These are phyloP conservation scores for Pogostemon cablin DNA, from an alignment of 257 asterid species.

Conservation along the genomic window DNA sequence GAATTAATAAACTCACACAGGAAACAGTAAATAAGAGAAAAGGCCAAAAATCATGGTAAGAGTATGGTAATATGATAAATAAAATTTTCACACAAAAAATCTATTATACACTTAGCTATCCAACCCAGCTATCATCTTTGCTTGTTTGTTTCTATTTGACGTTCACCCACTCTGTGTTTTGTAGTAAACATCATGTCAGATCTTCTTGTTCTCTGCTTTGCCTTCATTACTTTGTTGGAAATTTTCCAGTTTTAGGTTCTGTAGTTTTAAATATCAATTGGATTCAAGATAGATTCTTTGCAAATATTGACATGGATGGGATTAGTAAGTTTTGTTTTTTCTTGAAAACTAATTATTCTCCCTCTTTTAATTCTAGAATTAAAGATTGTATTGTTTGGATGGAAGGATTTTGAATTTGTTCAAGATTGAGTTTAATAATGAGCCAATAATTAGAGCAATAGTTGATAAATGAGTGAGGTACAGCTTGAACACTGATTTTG, in stretches of 20 bases:
- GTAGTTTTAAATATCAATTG: not conserved
- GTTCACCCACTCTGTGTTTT: not conserved
- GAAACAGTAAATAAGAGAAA: not conserved
- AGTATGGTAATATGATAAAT: not conserved
- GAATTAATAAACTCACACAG: not conserved
- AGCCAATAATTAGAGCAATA: not conserved
- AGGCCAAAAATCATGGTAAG: conserved; percentile 8
- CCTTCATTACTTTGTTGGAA: conserved; percentile 9
- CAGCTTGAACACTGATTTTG: conserved; percentile 19
- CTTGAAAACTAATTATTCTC: not conserved
- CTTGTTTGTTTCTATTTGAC: conserved; percentile 14
- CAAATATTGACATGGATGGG: not conserved
- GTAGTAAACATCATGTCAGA: conserved; percentile 8
- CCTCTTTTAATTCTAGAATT: not conserved
- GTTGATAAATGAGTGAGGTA: not conserved
- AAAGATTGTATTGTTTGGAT: not conserved
- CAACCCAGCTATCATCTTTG: not conserved
- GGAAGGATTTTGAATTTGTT: not conserved
- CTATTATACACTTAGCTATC: not conserved
- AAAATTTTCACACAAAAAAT: conserved; percentile 9
- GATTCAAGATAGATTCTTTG: not conserved
- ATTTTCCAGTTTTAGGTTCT: conserved; percentile 9
- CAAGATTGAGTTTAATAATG: too few species aligned
- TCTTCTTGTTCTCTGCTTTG: not conserved
- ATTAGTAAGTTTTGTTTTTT: too few species aligned